Evolutionary conservation across 345 rosid genomes (phyloP), one percentile per base, ranked within the genome.

Genomic region (Populus euphratica): DNA sequence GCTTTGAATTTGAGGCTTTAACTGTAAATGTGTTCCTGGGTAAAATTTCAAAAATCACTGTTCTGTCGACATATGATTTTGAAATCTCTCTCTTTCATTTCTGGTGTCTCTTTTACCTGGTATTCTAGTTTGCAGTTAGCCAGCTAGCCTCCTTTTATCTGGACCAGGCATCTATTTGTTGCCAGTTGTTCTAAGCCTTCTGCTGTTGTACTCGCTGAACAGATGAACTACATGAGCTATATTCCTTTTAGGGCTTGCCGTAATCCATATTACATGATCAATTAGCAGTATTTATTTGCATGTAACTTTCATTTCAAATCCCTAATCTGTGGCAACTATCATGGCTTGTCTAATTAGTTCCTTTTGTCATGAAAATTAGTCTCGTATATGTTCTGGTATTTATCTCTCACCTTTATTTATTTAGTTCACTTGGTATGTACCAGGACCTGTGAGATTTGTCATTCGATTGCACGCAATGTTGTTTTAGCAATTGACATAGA

Each of bases 401-500:
- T 5, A 8, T 62, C 49, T 47, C 18, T 69, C 44, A 44, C 29
- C 49, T 39, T 7, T 80, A 35, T 73, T 73, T 14, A 72, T 74
- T 38, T 4, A 13, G 5, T 29, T 65, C 70, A 64, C 49, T 80
- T 65, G 10, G 54, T 52, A 29, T 66, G 21, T 82, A 41, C 8
- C 80, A 96, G 97, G 94, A 86, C 85, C 31, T 96, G 99, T 56
- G 99, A 96, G 93, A 92, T 96, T 62, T 93, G 98, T 76, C 87
- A 89, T 72, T 86, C 98, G 25, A 50, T 88, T 8, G 98, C 98
- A 3, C 84, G 80, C 73, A 96, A 96, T 80, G 91, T 93, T 21
- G 83, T 84, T n/a, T 87, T 87, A 43, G 83, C 85, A 31, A 82
- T 43, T 49, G 97, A 89, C 70, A 52, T 74, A 12, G 93, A 81